Percentiles rank a stretch among this genome's conserved stretches.
These are phyloP conservation scores for Penicillium nucicola DNA, from an alignment of 495 filamentous ascomycete species.

Conservation along the genomic window DNA sequence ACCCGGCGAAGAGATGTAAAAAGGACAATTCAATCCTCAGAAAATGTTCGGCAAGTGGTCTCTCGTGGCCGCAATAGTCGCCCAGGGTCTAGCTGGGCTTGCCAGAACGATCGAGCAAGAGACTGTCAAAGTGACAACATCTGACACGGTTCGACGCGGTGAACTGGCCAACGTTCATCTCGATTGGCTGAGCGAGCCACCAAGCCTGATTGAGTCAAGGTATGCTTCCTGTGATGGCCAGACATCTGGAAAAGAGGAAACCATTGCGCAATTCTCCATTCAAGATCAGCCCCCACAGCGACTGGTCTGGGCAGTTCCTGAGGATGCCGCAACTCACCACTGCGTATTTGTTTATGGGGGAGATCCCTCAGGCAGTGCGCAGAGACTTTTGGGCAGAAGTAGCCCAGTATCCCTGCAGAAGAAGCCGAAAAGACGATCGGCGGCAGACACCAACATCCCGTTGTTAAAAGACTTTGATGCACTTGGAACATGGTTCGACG, in stretches of 20 bases:
- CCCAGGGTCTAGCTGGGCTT: conserved; percentile 4
- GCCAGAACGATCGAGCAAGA: background rate
- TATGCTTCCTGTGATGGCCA: background rate
- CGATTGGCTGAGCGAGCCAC: background rate
- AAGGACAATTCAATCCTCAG: background rate
- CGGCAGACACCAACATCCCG: conserved; percentile 9
- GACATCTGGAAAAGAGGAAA: background rate
- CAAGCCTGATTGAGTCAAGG: conserved; percentile 1
- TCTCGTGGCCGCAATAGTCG: background rate
- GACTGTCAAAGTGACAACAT: conserved; percentile 2
- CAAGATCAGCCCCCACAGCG: conserved; percentile 3
- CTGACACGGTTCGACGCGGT: background rate
- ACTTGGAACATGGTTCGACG: conserved; percentile 26
- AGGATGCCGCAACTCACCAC: conserved; percentile 1
- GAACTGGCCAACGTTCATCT: conserved; percentile 10
- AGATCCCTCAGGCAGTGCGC: background rate
- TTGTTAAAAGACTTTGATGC: conserved; percentile 24
- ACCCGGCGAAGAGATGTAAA: background rate
- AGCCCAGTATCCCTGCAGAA: conserved; percentile 2
- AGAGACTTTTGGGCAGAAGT: conserved; percentile 7
- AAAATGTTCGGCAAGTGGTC: conserved; percentile 1
- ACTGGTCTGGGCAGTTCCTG: conserved; percentile 10
- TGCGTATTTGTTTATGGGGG: conserved; percentile 3
- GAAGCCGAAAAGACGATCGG: conserved; percentile 3
- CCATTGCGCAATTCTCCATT: conserved; percentile 3